Evolutionary conservation across 768 basidiomycete species (phyloP).

Genomic region (Phylloporus arenicola): DNA sequence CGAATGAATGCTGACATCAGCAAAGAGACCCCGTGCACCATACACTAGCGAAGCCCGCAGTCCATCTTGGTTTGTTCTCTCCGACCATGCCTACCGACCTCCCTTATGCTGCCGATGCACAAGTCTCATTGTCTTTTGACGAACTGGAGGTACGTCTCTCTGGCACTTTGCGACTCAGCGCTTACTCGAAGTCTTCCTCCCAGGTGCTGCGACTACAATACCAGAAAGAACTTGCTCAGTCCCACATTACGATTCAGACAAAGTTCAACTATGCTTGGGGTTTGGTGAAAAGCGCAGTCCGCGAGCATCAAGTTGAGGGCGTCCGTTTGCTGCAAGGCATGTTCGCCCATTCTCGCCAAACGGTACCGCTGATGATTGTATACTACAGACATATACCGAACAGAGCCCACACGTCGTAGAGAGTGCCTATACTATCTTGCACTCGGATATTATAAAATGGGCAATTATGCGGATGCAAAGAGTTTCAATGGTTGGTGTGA

Average conservation of each 20-base stretch:
- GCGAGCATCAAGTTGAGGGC: slow-evolving; percentile 87
- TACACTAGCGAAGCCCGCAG: slow-evolving; percentile 6
- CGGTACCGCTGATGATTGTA: slow-evolving; percentile 6
- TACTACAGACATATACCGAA: slow-evolving; percentile 78
- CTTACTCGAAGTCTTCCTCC: not conserved
- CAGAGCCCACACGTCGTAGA: slow-evolving; percentile 78
- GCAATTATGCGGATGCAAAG: slow-evolving; percentile 87
- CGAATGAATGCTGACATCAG: slow-evolving; percentile 23
- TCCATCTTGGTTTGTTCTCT: slow-evolving; percentile 7
- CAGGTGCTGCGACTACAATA: slow-evolving; percentile 86
- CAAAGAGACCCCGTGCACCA: slow-evolving; percentile 19
- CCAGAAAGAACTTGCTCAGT: slow-evolving; percentile 77
- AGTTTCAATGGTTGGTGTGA: slow-evolving; percentile 78
- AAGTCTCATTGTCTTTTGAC: slow-evolving; percentile 81
- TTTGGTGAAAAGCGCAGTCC: slow-evolving; percentile 82
- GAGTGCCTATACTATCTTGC: slow-evolving; percentile 98
- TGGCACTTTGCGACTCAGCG: not conserved
- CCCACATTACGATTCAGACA: slow-evolving; percentile 88
- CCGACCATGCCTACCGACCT: slow-evolving; percentile 68
- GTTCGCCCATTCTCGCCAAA: slow-evolving; percentile 7
- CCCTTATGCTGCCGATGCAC: slow-evolving; percentile 93
- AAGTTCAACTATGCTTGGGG: slow-evolving; percentile 99
- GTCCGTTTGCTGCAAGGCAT: slow-evolving; percentile 86
- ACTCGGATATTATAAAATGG: slow-evolving; percentile 94
- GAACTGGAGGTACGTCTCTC: slow-evolving; percentile 69